Evolutionary conservation across 2,329 filamentous ascomycete genomes (phyloP).

Genomic region (Scedosporium boydii): DNA sequence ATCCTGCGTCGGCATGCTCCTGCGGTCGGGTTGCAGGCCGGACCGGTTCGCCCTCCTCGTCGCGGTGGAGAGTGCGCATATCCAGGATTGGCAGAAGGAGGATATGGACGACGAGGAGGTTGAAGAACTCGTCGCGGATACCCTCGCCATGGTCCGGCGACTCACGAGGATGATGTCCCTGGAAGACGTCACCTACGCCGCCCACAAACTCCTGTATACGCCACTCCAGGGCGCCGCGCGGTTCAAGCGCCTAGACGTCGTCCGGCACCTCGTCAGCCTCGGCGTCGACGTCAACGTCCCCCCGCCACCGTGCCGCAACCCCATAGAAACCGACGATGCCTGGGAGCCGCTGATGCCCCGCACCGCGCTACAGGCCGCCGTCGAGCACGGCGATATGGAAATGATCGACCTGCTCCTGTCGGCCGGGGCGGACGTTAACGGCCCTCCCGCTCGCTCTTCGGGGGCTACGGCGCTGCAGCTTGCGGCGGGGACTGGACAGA

Average conservation of each 20-base stretch:
- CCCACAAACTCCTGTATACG: neutral
- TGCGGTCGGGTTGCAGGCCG: too few relatives aligned
- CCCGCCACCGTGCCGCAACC: neutral
- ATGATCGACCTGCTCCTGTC: conserved; percentile 27
- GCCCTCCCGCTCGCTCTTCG: conserved; percentile 17
- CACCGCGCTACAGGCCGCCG: conserved; percentile 30
- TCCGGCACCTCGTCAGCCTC: neutral
- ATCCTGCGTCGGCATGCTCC: too few relatives aligned
- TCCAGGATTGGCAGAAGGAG: neutral
- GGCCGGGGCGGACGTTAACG: conserved; percentile 26
- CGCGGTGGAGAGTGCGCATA: too few relatives aligned
- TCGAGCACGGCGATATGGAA: conserved; percentile 21
- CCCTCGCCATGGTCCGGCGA: neutral
- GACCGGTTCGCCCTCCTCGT: too few relatives aligned
- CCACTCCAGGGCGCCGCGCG: neutral
- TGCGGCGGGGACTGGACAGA: conserved; percentile 22
- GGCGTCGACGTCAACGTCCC: conserved; percentile 1
- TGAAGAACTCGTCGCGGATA: neutral
- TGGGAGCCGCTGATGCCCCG: conserved; percentile 16
- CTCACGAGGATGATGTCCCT: neutral
- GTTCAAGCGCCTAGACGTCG: neutral
- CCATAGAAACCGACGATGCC: conserved; percentile 11
- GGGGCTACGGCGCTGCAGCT: conserved; percentile 29
- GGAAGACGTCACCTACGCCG: neutral
- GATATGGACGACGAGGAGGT: neutral